These are phyloP conservation scores for Saturnispora zaruensis DNA, from an alignment of 805 yeast genomes.

Conservation along the genomic window DNA sequence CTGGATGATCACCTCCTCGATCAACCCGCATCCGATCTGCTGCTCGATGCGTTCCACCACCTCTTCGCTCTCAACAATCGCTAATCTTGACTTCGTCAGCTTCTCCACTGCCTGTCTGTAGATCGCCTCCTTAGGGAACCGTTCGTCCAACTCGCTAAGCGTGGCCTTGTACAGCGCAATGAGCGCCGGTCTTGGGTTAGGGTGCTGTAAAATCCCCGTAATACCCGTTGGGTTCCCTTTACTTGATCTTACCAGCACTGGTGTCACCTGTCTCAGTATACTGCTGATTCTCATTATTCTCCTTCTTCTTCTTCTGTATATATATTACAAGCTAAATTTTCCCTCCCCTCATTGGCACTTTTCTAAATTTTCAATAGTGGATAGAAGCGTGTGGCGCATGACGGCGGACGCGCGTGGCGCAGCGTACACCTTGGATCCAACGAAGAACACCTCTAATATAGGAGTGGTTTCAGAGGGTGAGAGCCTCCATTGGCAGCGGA, in stretches of 20 bases:
- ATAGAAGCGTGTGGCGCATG: background rate
- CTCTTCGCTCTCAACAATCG: constrained; percentile 55
- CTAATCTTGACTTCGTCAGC: constrained; percentile 60
- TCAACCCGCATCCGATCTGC: constrained; percentile 71
- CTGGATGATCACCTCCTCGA: constrained; percentile 75
- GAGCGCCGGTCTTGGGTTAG: constrained; percentile 76
- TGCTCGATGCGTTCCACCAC: constrained; percentile 59
- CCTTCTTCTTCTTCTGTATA: background rate
- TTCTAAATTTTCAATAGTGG: background rate
- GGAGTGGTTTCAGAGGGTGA: background rate
- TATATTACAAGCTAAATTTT: background rate
- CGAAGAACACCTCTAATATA: background rate
- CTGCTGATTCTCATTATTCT: constrained; percentile 29
- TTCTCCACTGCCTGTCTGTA: constrained; percentile 69
- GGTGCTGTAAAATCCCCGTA: constrained; percentile 71
- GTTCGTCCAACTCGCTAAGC: constrained; percentile 43
- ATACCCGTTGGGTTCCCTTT: constrained; percentile 73
- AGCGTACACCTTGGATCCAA: constrained; percentile 4
- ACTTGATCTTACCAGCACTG: constrained; percentile 44
- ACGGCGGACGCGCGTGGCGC: constrained; percentile 1
- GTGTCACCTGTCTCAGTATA: constrained; percentile 33
- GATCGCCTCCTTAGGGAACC: constrained; percentile 65
- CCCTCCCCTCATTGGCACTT: background rate
- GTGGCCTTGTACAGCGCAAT: constrained; percentile 65
- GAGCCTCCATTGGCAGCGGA: background rate